Conservation (phyloP, 768 basidiomycete genomes). For the Harrya chromipes region DNA sequence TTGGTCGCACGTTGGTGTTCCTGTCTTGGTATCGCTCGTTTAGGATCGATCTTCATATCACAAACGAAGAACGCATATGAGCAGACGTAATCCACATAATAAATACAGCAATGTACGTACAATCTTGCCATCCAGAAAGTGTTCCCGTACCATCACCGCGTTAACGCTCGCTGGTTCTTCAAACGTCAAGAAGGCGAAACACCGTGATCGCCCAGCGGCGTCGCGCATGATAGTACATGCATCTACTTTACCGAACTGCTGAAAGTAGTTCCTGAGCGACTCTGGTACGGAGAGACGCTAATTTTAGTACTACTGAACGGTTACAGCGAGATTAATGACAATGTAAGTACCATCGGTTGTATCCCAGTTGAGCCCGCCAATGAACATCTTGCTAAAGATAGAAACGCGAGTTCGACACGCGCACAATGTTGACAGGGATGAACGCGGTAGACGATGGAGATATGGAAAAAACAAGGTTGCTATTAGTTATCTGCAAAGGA, state of each 20-base stretch:
- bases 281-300: slow-evolving; percentile 45
- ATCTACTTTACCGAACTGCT: slow-evolving; percentile 95
- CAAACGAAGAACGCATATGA: slow-evolving; percentile 19
- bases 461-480: slow-evolving; percentile 49
- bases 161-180: slow-evolving; percentile 91
- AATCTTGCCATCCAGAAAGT: slow-evolving; percentile 95
- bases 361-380: slow-evolving; percentile 99
- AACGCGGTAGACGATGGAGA: slow-evolving; percentile 26
- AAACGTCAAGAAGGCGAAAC: slow-evolving; percentile 98
- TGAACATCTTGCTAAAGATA: slow-evolving; percentile 96
- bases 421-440: slow-evolving; percentile 25
- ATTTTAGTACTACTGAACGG: slow-evolving; percentile 44
- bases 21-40: slow-evolving; percentile 94
- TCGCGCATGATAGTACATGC: slow-evolving; percentile 99
- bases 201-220: slow-evolving; percentile 87
- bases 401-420: slow-evolving; percentile 21
- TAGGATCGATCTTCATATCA: slow-evolving; percentile 88
- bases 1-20: slow-evolving; percentile 94
- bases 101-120: slow-evolving; percentile 51
- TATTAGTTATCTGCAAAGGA: slow-evolving; percentile 80
- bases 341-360: slow-evolving; percentile 90
- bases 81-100: slow-evolving; percentile 6
- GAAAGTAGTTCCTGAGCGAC: slow-evolving; percentile 80
- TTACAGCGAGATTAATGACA: slow-evolving; percentile 35
- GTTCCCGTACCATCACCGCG: slow-evolving; percentile 92